Evolutionary conservation across 495 filamentous ascomycete genomes (phyloP).

Genomic region (Penicillium fimorum): DNA sequence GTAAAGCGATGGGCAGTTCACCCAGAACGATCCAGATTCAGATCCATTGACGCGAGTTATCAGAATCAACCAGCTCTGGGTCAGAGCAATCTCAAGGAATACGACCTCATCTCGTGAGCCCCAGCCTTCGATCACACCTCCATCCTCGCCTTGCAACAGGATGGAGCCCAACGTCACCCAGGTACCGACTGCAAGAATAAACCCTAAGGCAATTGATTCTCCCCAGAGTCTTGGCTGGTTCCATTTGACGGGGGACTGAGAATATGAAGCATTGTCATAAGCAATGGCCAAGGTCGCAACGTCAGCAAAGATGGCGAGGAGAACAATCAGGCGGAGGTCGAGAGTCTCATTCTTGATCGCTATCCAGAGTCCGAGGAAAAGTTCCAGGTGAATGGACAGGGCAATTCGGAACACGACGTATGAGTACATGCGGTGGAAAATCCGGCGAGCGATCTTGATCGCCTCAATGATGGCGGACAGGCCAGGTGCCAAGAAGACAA

Average conservation of each 20-base stretch:
- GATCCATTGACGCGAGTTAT: constrained; percentile 80
- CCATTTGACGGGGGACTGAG: constrained; percentile 87
- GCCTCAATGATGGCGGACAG: constrained; percentile 91
- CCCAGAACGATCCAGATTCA: constrained; percentile 65
- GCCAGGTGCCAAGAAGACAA: constrained; percentile 88
- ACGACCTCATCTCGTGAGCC: constrained; percentile 78
- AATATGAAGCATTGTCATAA: constrained; percentile 90
- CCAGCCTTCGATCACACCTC: constrained; percentile 84
- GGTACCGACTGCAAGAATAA: constrained; percentile 76
- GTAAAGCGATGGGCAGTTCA: constrained; percentile 78
- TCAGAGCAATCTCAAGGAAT: constrained; percentile 86
- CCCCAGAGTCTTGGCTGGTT: constrained; percentile 92
- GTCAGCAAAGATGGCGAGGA: constrained; percentile 93
- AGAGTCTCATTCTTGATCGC: constrained; percentile 78
- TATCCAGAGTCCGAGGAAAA: constrained; percentile 90
- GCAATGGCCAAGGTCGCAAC: constrained; percentile 91
- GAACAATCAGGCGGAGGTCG: constrained; percentile 83
- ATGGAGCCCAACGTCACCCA: constrained; percentile 84
- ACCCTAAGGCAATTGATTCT: constrained; percentile 78
- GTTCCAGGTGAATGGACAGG: constrained; percentile 82
- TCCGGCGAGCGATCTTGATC: constrained; percentile 90
- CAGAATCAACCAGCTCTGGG: constrained; percentile 96
- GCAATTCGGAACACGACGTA: constrained; percentile 97
- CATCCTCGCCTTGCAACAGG: constrained; percentile 60
- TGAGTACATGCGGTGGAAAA: constrained; percentile 96